phyloP scores from a whole-genome alignment of 441 rosid species.

The Adansonia gregorii region DNA sequence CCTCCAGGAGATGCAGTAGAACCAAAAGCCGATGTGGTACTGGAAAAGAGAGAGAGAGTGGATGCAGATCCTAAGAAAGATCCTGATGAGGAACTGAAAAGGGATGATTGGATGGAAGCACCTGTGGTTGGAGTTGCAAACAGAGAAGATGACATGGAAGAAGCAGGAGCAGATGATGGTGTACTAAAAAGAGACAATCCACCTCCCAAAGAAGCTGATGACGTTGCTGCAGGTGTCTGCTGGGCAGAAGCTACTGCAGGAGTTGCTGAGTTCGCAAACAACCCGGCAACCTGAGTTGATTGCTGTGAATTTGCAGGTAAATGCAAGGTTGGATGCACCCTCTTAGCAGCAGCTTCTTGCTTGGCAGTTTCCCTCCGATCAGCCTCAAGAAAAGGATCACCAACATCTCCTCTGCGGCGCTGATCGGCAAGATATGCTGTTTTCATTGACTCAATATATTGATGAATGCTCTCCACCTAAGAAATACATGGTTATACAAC shows the following conservation, averaged over 20 bases:
- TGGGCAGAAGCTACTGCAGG: constrained; percentile 53
- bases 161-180: constrained; percentile 63
- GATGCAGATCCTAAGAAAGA: constrained; percentile 63
- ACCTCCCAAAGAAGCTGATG: constrained; percentile 68
- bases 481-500: constrained; percentile 20
- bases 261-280: constrained; percentile 59
- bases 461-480: constrained; percentile 94
- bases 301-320: constrained; percentile 76
- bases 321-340: constrained; percentile 96
- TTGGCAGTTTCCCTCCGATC: constrained; percentile 97
- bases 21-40: constrained; percentile 50
- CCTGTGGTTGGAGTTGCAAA: constrained; percentile 70
- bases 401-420: constrained; percentile 77
- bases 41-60: constrained; percentile 63
- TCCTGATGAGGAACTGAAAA: constrained; percentile 48
- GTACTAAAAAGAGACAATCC: constrained; percentile 69
- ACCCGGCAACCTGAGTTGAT: constrained; percentile 75
- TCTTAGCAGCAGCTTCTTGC: constrained; percentile 95
- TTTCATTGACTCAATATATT: constrained; percentile 88
- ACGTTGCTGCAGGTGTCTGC: constrained; percentile 51
- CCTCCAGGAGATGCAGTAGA: constrained; percentile 59
- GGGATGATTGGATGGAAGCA: constrained; percentile 54
- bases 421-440: constrained; percentile 88
- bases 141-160: constrained; percentile 52
- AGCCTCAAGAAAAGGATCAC: constrained; percentile 95